These are phyloP conservation scores for Ananas comosus DNA, from an alignment of 176 grass and related monocot species.

Conservation along the genomic window DNA sequence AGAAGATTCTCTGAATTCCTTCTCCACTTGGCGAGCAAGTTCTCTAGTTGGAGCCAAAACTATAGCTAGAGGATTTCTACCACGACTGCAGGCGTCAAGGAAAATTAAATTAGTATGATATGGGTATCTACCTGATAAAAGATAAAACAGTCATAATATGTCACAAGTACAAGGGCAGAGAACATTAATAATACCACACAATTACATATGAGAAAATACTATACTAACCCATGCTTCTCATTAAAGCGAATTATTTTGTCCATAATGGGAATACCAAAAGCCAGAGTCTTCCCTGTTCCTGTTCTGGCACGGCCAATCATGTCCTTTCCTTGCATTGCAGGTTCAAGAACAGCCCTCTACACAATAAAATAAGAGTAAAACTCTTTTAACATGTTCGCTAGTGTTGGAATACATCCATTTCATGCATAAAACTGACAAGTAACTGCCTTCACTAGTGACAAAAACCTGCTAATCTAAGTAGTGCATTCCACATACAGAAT, in stretches of 20 bases:
- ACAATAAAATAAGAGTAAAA: constrained; percentile 20
- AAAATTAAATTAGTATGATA: neutral
- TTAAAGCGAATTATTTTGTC: constrained; percentile 71
- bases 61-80: constrained; percentile 80
- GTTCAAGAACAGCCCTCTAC: constrained; percentile 88
- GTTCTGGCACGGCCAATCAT: constrained; percentile 93
- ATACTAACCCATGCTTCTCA: constrained; percentile 78
- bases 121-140: constrained; percentile 2
- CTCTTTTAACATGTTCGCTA: no score
- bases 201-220: constrained; percentile 4
- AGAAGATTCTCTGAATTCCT: constrained; percentile 88
- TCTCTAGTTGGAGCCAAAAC: constrained; percentile 90
- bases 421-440: no score
- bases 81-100: constrained; percentile 30
- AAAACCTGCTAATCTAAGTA: no score
- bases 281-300: constrained; percentile 88
- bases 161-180: constrained; percentile 4
- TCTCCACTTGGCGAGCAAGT: constrained; percentile 92
- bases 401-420: no score
- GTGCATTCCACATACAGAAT: no score
- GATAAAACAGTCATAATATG: constrained; percentile 29
- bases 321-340: constrained; percentile 90
- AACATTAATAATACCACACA: neutral
- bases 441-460: no score
- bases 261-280: constrained; percentile 97